Base-by-base conservation (phyloP, 176 grass and related monocot species). In the Oryza australiensis region DNA sequence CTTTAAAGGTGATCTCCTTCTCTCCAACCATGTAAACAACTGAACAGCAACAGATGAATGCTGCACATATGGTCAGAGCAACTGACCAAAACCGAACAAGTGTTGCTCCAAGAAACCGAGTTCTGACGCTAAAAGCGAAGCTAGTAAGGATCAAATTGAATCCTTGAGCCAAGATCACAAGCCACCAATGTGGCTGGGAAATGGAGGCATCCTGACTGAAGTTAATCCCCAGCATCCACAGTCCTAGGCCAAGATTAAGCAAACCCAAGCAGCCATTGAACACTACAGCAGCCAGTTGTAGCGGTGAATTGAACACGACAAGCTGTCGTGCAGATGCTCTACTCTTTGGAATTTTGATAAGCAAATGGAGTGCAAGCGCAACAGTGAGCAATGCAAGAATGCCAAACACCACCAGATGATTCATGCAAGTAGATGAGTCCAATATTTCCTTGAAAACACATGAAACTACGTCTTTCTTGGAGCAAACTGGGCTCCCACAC, bases 381-480 rank as follows among this genome's bases (percentile, higher is more conserved):
- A 91, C 10, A 34, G 81, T 14, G 9, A 98, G 15, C 38, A 85
- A 28, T 3, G 34, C 3, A 23, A 7, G 9, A 22, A 80, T 62
- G 22, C 24, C 84, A 37, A 70, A 40, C 57, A 42, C 75, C 26
- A 90, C 9, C 23, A 91, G 74, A 71, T 98, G 90, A 70, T 98
- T 95, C 20, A 60, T 69, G 85, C 92, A 98, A 68, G 92, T 86
- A 24, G 92, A 98, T 49, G 92, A 91, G 64, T 90, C 67, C 9
- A 91, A 68, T 14, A 90, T 26, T 38, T 49, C 76, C 9, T 22
- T 32, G 4, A 89, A 49, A n/a, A 18, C 46, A 69, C 88, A 98
- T 63, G 79, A 57, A 66, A 27, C 42, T 0, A 33, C 42, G 60
- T 13, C 41, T 78, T 83, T 84, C 32, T 86, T 41, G 12, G 79